Base-by-base conservation (phyloP, 2,329 filamentous ascomycete genomes). In the Ophiostoma sp. region DNA sequence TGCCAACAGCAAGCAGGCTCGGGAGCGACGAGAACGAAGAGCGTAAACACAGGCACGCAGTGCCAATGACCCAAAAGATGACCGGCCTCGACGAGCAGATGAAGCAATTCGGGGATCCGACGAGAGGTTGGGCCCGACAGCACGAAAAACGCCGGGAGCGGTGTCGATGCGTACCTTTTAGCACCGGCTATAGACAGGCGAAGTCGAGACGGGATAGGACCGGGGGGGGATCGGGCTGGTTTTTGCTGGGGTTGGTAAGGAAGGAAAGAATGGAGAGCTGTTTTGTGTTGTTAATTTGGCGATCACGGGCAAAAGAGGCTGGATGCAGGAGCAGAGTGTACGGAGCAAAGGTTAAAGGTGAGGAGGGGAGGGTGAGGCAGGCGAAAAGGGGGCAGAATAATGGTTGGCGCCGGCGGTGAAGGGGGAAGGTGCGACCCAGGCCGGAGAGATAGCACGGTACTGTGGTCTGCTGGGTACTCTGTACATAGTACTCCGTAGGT, bases 361-460 rank as follows among this genome's bases (percentile, higher is more conserved):
- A 69, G 31, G 66, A 41, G 57, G 36, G 48, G 35, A 39, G 62
- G 35, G 33, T 35, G 60, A 64, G 33, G 23, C 54, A 31, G 23
- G 35, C 62, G 33, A 57, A 48, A 67, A 73, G 69, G 70, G 71
- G 72, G 72, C 70, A 72, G 70, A 73, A 73, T 72, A 52, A 48
- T 62, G 70, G 70, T 72, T 69, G 72, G 72, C 72, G 70, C 70
- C 70, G 72, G 70, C 70, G 67, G 68, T 52, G n/a, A 31, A 41
- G 67, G 69, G 57, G 67, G 69, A 67, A 68, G 70, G 70, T 67
- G 62, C 67, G 67, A 60, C 67, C 62, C 2, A 15, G n/a, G 13
- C 3, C 54, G 2, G 13, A n/a, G 8, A 60, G 3, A 57, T 31
- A 60, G 54, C 31, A 60, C 31, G 54, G 54, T 15, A n/a, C 44